Evolutionary conservation across 2,329 filamentous ascomycete species (phyloP).

Genomic region (Aspergillaceae sp.): DNA sequence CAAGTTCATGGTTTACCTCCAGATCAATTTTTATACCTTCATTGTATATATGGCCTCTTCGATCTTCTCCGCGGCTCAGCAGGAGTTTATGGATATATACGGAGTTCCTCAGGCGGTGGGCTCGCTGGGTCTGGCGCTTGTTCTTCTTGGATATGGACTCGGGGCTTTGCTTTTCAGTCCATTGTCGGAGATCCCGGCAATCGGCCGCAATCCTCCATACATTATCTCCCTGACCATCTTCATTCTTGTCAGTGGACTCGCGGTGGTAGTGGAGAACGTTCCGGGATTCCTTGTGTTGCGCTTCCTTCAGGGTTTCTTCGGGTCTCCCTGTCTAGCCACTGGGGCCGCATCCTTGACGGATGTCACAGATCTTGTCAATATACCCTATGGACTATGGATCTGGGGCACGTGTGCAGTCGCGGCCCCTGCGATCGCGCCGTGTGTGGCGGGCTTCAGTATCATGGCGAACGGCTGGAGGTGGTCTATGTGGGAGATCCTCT

Average conservation of each 20-base stretch:
- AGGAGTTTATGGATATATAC: background rate
- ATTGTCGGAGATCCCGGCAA: conserved; percentile 54
- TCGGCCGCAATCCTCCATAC: conserved; percentile 60
- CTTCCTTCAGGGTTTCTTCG: conserved; percentile 57
- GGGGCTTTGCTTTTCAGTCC: conserved; percentile 60
- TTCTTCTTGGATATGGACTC: conserved; percentile 3
- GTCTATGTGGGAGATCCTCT: conserved; percentile 13
- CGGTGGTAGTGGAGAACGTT: conserved; percentile 52
- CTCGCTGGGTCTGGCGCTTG: background rate
- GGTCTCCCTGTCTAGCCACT: conserved; percentile 53
- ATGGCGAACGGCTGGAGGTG: conserved; percentile 24
- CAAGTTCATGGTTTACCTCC: too few species aligned
- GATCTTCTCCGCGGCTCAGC: too few species aligned
- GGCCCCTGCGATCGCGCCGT: conserved; percentile 52
- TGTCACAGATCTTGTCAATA: conserved; percentile 44
- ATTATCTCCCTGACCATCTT: conserved; percentile 57
- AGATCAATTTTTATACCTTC: too few species aligned
- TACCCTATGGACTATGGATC: conserved; percentile 51
- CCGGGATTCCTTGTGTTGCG: conserved; percentile 54
- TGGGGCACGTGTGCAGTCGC: conserved; percentile 44
- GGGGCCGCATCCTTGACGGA: conserved; percentile 39
- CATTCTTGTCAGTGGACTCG: conserved; percentile 54
- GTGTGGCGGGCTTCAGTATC: conserved; percentile 54
- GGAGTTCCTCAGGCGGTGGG: background rate
- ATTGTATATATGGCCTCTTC: too few species aligned